phyloP scores from a whole-genome alignment of 2,329 filamentous ascomycete genomes.

The Penicillium freii region DNA sequence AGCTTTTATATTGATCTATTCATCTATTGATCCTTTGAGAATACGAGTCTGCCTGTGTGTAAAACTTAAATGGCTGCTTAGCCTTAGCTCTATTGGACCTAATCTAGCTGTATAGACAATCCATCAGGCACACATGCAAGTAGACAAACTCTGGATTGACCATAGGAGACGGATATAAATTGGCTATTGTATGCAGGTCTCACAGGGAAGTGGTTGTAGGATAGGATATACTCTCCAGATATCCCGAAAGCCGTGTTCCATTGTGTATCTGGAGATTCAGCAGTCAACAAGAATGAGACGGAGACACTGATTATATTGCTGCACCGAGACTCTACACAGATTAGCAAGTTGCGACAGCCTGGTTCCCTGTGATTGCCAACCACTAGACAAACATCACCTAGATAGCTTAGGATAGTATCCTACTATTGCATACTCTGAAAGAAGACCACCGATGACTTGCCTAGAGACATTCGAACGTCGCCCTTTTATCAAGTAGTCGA shows the following conservation, averaged over 20 bases:
- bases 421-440: background rate
- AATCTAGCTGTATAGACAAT: background rate
- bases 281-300: background rate
- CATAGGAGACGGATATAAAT: background rate
- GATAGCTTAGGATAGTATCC: background rate
- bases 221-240: background rate
- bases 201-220: background rate
- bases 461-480: background rate
- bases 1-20: background rate
- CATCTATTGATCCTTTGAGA: background rate
- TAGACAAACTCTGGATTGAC: background rate
- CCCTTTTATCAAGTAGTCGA: background rate
- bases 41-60: background rate
- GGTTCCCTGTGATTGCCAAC: background rate
- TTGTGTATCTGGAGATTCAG: background rate
- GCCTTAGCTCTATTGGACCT: background rate
- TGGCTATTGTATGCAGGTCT: background rate
- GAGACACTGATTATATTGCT: background rate
- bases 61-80: background rate
- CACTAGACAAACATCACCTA: background rate
- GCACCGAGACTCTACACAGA: background rate
- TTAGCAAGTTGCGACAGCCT: background rate
- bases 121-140: background rate
- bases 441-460: background rate
- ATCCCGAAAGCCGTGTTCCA: background rate